phyloP scores from a whole-genome alignment of 805 yeast species.

The Candida yuanshanica region DNA sequence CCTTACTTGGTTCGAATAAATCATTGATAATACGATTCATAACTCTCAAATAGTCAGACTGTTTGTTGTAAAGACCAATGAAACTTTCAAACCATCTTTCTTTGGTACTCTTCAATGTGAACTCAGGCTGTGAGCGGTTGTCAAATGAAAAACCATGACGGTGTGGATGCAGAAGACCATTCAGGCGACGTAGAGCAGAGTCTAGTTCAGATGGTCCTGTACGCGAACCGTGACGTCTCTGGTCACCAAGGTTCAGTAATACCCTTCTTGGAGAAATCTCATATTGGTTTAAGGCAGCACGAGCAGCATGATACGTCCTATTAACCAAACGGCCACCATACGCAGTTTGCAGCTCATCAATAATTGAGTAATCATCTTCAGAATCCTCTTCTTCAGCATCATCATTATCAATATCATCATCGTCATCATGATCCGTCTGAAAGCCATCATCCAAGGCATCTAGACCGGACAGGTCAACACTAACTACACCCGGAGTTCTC shows the following conservation, averaged over 20 bases:
- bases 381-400: conserved; percentile 21
- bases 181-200: not conserved
- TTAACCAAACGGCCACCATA: not conserved
- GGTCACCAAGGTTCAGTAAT: not conserved
- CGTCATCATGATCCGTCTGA: conserved; percentile 9
- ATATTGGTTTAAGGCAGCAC: not conserved
- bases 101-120: not conserved
- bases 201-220: not conserved
- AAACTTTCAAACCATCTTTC: conserved; percentile 1
- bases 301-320: conserved; percentile 1
- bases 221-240: not conserved
- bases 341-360: not conserved
- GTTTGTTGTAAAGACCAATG: conserved; percentile 1
- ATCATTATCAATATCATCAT: conserved; percentile 7
- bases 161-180: not conserved
- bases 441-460: conserved; percentile 15
- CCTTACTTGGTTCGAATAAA: conserved; percentile 44
- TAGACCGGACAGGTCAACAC: conserved; percentile 7
- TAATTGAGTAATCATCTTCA: not conserved
- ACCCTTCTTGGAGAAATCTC: not conserved
- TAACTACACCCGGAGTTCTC: conserved; percentile 8
- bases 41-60: conserved; percentile 29
- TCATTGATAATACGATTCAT: conserved; percentile 39
- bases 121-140: not conserved
- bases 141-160: not conserved